Conservation (phyloP, 1,284 basidiomycete species). For the Sutorius eximius region DNA sequence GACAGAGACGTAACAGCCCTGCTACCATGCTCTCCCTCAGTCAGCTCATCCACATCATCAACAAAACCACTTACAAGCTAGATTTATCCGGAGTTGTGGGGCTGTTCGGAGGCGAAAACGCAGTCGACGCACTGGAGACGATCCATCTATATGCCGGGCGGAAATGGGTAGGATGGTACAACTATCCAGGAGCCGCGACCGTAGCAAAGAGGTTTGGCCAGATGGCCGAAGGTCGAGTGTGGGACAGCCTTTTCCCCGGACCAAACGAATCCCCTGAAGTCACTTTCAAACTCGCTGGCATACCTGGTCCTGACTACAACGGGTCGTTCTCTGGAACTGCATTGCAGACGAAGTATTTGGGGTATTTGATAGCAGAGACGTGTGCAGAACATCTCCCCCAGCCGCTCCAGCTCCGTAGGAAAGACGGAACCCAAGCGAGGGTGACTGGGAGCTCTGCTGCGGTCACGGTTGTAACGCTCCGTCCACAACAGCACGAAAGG, state of each 20-base stretch:
- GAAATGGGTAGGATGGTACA: constrained; percentile 37
- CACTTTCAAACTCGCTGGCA: constrained; percentile 29
- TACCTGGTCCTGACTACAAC: constrained; percentile 24
- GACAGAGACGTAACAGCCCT: neutral
- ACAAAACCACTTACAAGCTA: constrained; percentile 20
- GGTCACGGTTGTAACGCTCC: constrained; percentile 21
- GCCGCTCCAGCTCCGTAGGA: constrained; percentile 7
- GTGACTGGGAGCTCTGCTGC: constrained; percentile 15
- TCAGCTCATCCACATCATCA: constrained; percentile 14
- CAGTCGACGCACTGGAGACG: constrained; percentile 31
- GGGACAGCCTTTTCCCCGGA: constrained; percentile 34
- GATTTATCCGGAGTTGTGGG: constrained; percentile 30
- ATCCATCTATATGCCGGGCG: constrained; percentile 32
- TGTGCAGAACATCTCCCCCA: neutral
- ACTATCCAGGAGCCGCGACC: constrained; percentile 32
- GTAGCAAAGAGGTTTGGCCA: constrained; percentile 33
- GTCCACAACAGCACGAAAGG: constrained; percentile 2
- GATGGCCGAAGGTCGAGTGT: constrained; percentile 27
- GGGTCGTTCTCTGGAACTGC: constrained; percentile 29
- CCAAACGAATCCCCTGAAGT: constrained; percentile 21
- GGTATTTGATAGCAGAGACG: constrained; percentile 16
- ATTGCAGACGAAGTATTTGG: constrained; percentile 24
- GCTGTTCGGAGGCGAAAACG: constrained; percentile 33
- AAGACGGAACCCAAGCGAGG: constrained; percentile 10
- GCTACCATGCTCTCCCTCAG: constrained; percentile 15